Conservation (phyloP, 148 eudicot species). For the Diospyros kaki region DNA sequence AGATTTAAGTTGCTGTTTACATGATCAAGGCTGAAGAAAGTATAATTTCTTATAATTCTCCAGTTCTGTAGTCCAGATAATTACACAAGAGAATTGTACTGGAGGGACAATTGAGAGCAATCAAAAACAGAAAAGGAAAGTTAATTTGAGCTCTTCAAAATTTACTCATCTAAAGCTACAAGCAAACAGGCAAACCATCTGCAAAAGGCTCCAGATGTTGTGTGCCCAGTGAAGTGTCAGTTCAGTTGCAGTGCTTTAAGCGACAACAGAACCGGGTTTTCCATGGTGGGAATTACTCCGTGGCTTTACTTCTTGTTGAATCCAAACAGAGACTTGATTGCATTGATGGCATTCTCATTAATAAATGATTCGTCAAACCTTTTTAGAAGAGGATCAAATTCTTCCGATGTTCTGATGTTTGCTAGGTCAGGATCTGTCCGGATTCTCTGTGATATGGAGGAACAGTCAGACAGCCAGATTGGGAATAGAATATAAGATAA, state of each 20-base stretch:
- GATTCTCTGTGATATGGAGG: conserved; percentile 51
- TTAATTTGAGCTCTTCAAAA: background rate
- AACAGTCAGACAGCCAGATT: background rate
- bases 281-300: background rate
- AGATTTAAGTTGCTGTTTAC: background rate
- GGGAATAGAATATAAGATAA: conserved; percentile 4
- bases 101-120: no score
- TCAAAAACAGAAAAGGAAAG: no score
- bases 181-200: background rate
- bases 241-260: background rate
- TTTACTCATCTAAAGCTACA: conserved; percentile 11
- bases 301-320: conserved; percentile 61
- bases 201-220: background rate
- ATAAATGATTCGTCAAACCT: conserved; percentile 73
- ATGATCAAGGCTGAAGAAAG: background rate
- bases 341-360: conserved; percentile 78
- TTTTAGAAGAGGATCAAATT: conserved; percentile 51
- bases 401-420: conserved; percentile 59
- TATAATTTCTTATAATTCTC: no score
- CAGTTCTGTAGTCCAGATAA: no score
- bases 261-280: background rate
- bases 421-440: conserved; percentile 83
- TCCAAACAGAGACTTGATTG: conserved; percentile 89
- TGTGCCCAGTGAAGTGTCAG: background rate
- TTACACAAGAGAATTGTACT: no score